Evolutionary conservation across 2,329 filamentous ascomycete species (phyloP).

Genomic region (Harringtonia lauricola): DNA sequence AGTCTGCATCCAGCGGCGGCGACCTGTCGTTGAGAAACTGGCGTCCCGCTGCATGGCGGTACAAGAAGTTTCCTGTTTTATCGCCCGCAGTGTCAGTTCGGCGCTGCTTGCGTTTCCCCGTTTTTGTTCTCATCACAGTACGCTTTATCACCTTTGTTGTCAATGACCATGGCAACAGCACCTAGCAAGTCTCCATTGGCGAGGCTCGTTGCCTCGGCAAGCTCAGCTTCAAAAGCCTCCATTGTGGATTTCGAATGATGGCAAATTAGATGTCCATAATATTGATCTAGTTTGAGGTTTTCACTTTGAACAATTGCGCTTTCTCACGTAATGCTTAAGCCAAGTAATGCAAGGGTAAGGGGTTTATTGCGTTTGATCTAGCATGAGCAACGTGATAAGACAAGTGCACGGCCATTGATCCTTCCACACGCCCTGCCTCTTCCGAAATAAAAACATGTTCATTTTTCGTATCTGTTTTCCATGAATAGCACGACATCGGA

Average conservation of each 20-base stretch:
- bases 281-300: too few species aligned
- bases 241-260: neutral
- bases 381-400: too few species aligned
- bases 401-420: too few species aligned
- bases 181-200: neutral
- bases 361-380: too few species aligned
- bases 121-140: neutral
- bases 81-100: neutral
- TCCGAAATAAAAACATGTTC: too few species aligned
- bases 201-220: neutral
- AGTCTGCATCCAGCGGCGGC: slow-evolving; percentile 1
- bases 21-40: slow-evolving; percentile 1
- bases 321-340: too few species aligned
- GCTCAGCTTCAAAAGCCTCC: neutral
- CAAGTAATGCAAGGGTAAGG: too few species aligned
- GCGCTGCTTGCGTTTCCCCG: neutral
- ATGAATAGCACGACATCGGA: too few species aligned
- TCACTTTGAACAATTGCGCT: too few species aligned
- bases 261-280: too few species aligned
- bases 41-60: slow-evolving; percentile 2
- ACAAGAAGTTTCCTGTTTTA: neutral
- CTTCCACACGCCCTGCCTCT: too few species aligned
- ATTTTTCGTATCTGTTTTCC: too few species aligned
- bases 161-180: slow-evolving; percentile 1
- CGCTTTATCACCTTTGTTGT: neutral